Evolutionary conservation across 306 rosid species (phyloP).

Genomic region (Pterocarpus santalinus): DNA sequence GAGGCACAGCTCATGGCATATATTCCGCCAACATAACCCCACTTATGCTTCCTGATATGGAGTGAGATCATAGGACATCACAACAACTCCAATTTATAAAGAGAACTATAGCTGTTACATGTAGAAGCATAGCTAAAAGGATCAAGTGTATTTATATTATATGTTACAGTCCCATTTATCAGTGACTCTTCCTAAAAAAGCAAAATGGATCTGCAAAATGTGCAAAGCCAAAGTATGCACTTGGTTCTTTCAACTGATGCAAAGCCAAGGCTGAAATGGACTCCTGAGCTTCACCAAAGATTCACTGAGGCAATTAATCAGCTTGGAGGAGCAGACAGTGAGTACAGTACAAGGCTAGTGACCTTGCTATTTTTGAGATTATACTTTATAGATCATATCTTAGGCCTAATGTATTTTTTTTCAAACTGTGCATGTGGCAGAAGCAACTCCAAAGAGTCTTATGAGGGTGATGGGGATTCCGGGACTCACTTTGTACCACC

Average conservation of each 20-base stretch:
- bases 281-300: constrained; percentile 80
- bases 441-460: constrained; percentile 87
- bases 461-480: constrained; percentile 84
- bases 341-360: constrained; percentile 46
- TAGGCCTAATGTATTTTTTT: constrained; percentile 36
- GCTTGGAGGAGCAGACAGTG: constrained; percentile 87
- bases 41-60: constrained; percentile 95
- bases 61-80: constrained; percentile 69
- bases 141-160: constrained; percentile 53
- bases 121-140: constrained; percentile 48
- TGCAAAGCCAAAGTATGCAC: constrained; percentile 69
- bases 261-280: constrained; percentile 95
- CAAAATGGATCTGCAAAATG: constrained; percentile 55
- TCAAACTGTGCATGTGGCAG: constrained; percentile 53
- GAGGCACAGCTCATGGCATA: constrained; percentile 86
- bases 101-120: constrained; percentile 62
- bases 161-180: constrained; percentile 49
- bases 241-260: constrained; percentile 91
- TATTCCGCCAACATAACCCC: constrained; percentile 93
- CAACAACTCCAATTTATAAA: constrained; percentile 66
- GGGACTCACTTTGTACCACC: constrained; percentile 84
- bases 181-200: constrained; percentile 50
- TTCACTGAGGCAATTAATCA: constrained; percentile 78
- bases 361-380: constrained; percentile 8
- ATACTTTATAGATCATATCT: constrained; percentile 4